Evolutionary conservation across 352 stramenopile genomes (phyloP), one percentile per base, ranked within the genome.

Genomic region (Phytophthora brassicae): DNA sequence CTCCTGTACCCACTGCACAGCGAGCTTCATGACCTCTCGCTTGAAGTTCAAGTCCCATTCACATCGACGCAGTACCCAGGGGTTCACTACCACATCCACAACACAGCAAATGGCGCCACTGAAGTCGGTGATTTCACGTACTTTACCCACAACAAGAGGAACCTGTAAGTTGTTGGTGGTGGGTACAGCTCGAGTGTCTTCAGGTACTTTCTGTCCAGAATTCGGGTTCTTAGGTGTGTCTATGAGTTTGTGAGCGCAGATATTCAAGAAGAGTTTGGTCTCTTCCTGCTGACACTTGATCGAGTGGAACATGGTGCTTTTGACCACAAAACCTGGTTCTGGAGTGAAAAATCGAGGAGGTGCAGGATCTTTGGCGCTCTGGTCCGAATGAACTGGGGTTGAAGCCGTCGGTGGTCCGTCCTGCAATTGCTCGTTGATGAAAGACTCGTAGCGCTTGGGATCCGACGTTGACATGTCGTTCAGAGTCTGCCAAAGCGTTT

Each of bases 181-280:
- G 3, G 86, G 83, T 1, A 92, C 79, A 0, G 63, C 76, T 23
- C 64, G 76, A 1, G 84, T 81, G 49, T 94, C 77, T 1, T 72
- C 58, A 14, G 81, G 84, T 9, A 94, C 84, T 3, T 81, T 56
- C 19, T 68, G 72, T 26, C 70, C 66, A 7, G 75, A 86, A 69
- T 94, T 90, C 0, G 83, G 86, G 60, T 92, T 93, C 63, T 79
- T 91, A 0, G 86, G 86, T 12, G 73, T 48, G 35, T 86, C 84
- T n/a, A 95, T 66, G 28, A 88, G 75, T 36, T 77, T 76, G 49
- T 94, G 83, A 1, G 71, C 77, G 46, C 86, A 94, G 59, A 85
- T 74, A 54, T 95, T 95, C 23, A 94, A 38, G 61, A 95, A 95
- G 23, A 95, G 69, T 58, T 95, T 95, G 48, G 67, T 84, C 41